Percentiles rank a stretch among this genome's conserved stretches.
Conservation (phyloP, 495 filamentous ascomycete genomes). For the Oleoguttula mirabilis region DNA sequence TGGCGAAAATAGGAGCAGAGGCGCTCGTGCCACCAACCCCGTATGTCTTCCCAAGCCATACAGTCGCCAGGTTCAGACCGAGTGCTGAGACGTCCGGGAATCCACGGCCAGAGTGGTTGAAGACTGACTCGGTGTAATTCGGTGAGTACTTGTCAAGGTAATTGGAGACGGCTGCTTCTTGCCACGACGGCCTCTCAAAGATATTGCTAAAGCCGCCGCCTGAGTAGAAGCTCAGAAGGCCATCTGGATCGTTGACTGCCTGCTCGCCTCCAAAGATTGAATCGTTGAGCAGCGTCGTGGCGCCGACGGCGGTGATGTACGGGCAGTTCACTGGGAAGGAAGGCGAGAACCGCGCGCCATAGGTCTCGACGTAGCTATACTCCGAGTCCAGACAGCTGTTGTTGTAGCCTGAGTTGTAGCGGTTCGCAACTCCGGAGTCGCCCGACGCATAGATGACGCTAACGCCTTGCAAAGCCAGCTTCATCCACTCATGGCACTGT, state of each 20-base stretch:
- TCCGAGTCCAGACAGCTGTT: constrained; percentile 30
- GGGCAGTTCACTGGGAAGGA: constrained; percentile 43
- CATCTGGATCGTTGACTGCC: constrained; percentile 31
- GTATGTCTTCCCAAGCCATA: constrained; percentile 1
- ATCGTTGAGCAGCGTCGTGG: constrained; percentile 15
- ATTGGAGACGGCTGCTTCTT: constrained; percentile 38
- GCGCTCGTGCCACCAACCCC: constrained; percentile 10
- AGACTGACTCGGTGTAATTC: constrained; percentile 35
- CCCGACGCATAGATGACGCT: constrained; percentile 16
- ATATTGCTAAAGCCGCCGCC: constrained; percentile 59
- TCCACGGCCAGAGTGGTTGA: constrained; percentile 49
- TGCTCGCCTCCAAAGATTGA: constrained; percentile 14
- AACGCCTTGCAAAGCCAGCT: constrained; percentile 15
- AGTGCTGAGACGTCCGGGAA: constrained; percentile 53
- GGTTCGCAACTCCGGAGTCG: constrained; percentile 15
- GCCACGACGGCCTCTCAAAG: constrained; percentile 47
- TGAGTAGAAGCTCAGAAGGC: constrained; percentile 16
- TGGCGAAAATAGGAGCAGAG: constrained; percentile 24
- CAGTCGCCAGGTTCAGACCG: constrained; percentile 14
- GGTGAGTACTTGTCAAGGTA: constrained; percentile 41
- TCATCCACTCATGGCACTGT: constrained; percentile 18
- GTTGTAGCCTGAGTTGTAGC: constrained; percentile 15
- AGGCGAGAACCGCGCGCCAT: constrained; percentile 33
- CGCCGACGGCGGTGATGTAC: constrained; percentile 40
- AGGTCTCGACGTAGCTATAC: constrained; percentile 12